Conservation (phyloP, 768 basidiomycete genomes). For the Galerina sulciceps region DNA sequence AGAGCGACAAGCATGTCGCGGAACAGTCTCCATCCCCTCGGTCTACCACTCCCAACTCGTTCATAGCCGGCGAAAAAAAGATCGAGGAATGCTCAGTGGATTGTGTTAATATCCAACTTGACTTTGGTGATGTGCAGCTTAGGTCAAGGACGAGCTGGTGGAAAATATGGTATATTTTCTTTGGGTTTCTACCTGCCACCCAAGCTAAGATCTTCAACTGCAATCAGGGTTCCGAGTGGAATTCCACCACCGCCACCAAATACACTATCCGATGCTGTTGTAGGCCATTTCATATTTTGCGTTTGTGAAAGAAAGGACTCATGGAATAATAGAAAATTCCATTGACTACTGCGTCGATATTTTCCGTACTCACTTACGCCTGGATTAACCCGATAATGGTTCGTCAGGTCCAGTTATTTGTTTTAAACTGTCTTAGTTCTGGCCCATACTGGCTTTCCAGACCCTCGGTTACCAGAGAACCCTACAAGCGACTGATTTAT, state of each 20-base stretch:
- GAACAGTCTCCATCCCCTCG: slow-evolving; percentile 2
- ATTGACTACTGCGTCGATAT: slow-evolving; percentile 55
- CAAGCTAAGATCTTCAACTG: neutral
- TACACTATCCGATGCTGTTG: slow-evolving; percentile 59
- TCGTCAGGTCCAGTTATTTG: neutral
- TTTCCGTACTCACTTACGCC: slow-evolving; percentile 64
- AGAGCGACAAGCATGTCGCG: neutral
- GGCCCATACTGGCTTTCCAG: slow-evolving; percentile 27
- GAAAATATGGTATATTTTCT: slow-evolving; percentile 52
- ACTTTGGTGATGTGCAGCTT: slow-evolving; percentile 41
- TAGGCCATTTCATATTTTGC: slow-evolving; percentile 21
- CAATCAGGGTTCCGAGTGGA: slow-evolving; percentile 57
- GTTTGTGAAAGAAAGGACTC: neutral
- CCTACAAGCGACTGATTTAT: slow-evolving; percentile 75
- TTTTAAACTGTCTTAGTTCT: neutral
- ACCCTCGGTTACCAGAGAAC: slow-evolving; percentile 72
- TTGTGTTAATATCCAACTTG: slow-evolving; percentile 36
- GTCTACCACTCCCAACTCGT: slow-evolving; percentile 1
- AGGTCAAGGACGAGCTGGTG: slow-evolving; percentile 53
- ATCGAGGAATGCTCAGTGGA: slow-evolving; percentile 6
- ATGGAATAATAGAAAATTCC: slow-evolving; percentile 51
- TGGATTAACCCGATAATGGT: slow-evolving; percentile 72
- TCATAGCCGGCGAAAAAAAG: slow-evolving; percentile 8
- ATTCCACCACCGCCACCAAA: slow-evolving; percentile 60
- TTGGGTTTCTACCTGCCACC: neutral